Base-by-base conservation (phyloP, 208 protist genomes). In the Novymonas esmeraldas region DNA sequence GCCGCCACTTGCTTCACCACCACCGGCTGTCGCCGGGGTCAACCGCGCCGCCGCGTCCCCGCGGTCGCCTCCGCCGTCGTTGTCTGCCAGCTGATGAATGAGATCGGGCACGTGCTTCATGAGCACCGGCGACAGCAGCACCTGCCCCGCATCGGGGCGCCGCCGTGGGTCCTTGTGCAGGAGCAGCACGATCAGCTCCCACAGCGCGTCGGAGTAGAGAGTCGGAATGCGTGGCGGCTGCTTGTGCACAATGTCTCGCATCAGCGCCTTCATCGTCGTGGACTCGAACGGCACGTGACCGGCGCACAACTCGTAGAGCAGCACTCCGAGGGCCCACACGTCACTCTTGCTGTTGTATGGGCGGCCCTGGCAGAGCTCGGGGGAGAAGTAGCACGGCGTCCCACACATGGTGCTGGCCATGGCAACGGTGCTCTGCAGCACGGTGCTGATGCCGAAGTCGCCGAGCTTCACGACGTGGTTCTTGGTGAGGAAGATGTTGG, bases 351-450 rank as follows among this genome's bases (percentile, higher is more conserved):
- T 91, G 77, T 98, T 98, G 85, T 98, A 98, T 41, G 93, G 86
- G 58, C 91, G 81, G 36, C 92, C 93, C 48, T 88, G 51, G 70
- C 93, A 98, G 54, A 98, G 76, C 74, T 98, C 95, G 22, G 95
- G 97, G 1, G 88, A 96, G 66, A 98, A 94, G 78, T 98, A 98
- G 75, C 96, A 98, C 29, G 97, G 97, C 28, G 97, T 98, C 11
- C 97, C 97, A 34, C 97, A 97, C 79, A 97, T 90, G n/a, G 96
- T 98, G 44, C 86, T 84, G 20, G 93, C 92, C 90, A 96, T 94
- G 0, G 84, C 84, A 24, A 95, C 72, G 14, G 92, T 95, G 75
- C 79, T 92, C 65, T 91, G 82, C 31, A 98, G 65, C 13, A 97
- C 82, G 4, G 87, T 97, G 36, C 89, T 85, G 34, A 98, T 95